Base-by-base conservation (phyloP, 2,329 filamentous ascomycete species). In the Phymatotrichopsis omnivora region DNA sequence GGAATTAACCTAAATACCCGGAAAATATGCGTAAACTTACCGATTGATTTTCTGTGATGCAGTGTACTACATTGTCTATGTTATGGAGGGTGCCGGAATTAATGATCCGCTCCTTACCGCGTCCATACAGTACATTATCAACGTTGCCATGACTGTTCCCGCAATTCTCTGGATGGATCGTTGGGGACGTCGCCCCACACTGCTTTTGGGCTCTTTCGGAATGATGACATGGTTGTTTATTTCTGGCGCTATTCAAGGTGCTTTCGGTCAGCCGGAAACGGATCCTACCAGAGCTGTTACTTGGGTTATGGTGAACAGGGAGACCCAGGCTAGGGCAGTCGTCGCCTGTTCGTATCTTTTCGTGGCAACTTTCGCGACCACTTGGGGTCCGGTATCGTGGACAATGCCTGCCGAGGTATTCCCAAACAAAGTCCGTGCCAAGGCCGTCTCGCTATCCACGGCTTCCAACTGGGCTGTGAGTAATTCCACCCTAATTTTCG, bases 321-420 rank as follows among this genome's bases (percentile, higher is more conserved):
- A 67, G 2, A 59, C 69, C 0, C 69, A 73, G 1, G 77, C 77
- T 2, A 73, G 73, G 47, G 80, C 70, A 12, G 72, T 86, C 35
- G 78, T 78, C 36, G 77, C 79, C 8, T 80, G 74, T 64, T 79
- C 78, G 1, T 85, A 83, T 58, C 72, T 85, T 14, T 82, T 84
- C 56, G 79, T 85, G 12, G 78, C 78, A 3, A 75, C 72, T 1
- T 85, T 74, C 56, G 80, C 80, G 0, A 70, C 73, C 8, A 75
- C 75, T 3, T 79, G 76, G 75, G 74, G 72, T 1, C 74, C 75
- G 0, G 69, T 73, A 3, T 71, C 67, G 1, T 73, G 71, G 70
- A 68, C 70, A 11, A 80, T 80, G 53, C 74, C 71, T 0, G 70
- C 75, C 0, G 76, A 80, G 59, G 65, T 80, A 16, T 79, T 72